A percentile compares a stretch with the other conserved stretches of the same genome.
These are phyloP conservation scores for Aphanomyces cochlioides DNA, from an alignment of 352 stramenopile species.

Conservation along the genomic window DNA sequence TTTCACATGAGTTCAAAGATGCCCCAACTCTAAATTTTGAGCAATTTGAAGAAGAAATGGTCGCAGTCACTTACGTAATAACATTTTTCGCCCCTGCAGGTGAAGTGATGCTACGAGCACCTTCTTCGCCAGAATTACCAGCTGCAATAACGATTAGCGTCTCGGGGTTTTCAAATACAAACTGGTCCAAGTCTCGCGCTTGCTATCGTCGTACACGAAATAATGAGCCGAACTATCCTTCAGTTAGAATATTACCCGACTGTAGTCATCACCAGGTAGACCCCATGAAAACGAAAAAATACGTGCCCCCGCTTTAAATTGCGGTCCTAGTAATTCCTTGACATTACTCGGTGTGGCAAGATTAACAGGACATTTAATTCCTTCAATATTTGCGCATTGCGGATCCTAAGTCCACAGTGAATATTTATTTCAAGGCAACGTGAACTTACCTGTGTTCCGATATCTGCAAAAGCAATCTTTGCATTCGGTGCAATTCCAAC, in stretches of 20 bases:
- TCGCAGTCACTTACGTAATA: constrained; percentile 41
- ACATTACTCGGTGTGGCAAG: constrained; percentile 63
- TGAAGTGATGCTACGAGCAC: constrained; percentile 69
- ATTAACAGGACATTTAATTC: constrained; percentile 45
- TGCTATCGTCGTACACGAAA: constrained; percentile 32
- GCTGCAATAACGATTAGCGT: constrained; percentile 83
- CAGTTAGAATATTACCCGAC: constrained; percentile 24
- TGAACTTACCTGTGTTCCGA: constrained; percentile 48
- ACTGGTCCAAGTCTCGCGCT: constrained; percentile 70
- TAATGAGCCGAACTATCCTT: too few relatives aligned
- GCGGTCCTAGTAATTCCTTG: constrained; percentile 53
- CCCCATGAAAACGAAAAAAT: constrained; percentile 87
- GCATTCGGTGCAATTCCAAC: constrained; percentile 69
- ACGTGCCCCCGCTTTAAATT: constrained; percentile 62
- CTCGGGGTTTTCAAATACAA: constrained; percentile 82
- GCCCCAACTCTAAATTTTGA: neutral
- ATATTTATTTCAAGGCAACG: neutral
- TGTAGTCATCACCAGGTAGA: constrained; percentile 72
- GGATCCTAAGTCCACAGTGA: constrained; percentile 26
- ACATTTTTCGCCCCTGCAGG: constrained; percentile 81
- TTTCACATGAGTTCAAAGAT: neutral
- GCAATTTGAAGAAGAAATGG: neutral
- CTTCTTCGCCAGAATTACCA: constrained; percentile 83
- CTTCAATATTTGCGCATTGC: constrained; percentile 43
- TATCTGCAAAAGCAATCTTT: constrained; percentile 90